A percentile compares a stretch with the other conserved stretches of the same genome.
phyloP scores from a whole-genome alignment of 306 rosid genomes.

The Senna siamea region DNA sequence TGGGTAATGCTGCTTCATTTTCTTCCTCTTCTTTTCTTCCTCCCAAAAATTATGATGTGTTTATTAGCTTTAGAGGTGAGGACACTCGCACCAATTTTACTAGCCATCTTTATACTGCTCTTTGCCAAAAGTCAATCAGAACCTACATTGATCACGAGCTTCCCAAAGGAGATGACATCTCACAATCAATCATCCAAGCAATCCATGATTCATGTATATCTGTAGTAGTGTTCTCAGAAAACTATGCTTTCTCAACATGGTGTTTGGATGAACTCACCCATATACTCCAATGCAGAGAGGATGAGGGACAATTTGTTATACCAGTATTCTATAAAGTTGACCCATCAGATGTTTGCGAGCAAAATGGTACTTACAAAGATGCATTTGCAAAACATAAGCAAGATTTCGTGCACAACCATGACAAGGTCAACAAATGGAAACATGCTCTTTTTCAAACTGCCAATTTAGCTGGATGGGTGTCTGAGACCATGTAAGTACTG shows the following conservation, averaged over 20 bases:
- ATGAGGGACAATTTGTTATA: background rate
- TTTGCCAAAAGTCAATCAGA: background rate
- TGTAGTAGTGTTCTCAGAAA: background rate
- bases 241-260: slow-evolving; percentile 22
- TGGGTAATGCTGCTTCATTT: too few relatives aligned
- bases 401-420: background rate
- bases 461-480: slow-evolving; percentile 14
- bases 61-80: too few relatives aligned
- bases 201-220: background rate
- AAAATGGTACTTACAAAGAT: background rate
- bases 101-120: background rate
- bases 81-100: too few relatives aligned
- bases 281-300: background rate
- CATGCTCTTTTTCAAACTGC: background rate
- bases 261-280: slow-evolving; percentile 26
- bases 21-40: too few relatives aligned
- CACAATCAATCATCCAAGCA: background rate
- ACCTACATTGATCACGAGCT: slow-evolving; percentile 31
- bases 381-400: slow-evolving; percentile 24
- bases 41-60: too few relatives aligned
- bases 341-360: slow-evolving; percentile 6
- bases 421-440: background rate
- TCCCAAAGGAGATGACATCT: slow-evolving; percentile 16
- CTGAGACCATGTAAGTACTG: background rate
- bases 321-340: slow-evolving; percentile 29